Conservation (phyloP, 352 stramenopile species). For the Globisporangium nagaii region DNA sequence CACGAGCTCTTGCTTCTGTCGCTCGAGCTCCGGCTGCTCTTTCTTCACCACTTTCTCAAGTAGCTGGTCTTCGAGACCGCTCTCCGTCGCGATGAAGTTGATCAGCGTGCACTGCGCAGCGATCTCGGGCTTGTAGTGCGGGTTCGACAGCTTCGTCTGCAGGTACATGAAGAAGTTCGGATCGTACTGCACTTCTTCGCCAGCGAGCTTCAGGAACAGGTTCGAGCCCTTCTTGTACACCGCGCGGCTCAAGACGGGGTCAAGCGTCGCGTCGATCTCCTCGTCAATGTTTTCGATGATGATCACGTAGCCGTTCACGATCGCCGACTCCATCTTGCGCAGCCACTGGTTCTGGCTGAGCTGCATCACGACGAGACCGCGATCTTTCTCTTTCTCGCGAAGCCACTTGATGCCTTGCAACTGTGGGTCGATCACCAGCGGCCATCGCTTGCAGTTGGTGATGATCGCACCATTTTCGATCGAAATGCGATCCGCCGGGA, state of each 20-base stretch:
- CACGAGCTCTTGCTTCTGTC: constrained; percentile 92
- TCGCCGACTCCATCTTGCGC: constrained; percentile 90
- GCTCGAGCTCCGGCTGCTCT: constrained; percentile 93
- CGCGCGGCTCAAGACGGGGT: constrained; percentile 92
- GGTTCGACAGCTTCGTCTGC: constrained; percentile 96
- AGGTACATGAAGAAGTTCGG: constrained; percentile 95
- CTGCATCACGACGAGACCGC: constrained; percentile 90
- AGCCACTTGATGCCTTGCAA: constrained; percentile 99
- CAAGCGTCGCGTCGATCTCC: constrained; percentile 96
- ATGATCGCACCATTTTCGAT: constrained; percentile 98
- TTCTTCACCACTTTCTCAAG: constrained; percentile 95
- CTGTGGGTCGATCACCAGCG: constrained; percentile 97
- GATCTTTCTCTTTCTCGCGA: constrained; percentile 91
- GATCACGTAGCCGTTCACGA: constrained; percentile 93
- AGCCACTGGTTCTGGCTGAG: constrained; percentile 96
- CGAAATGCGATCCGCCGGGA: constrained; percentile 96
- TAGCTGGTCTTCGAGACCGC: constrained; percentile 94
- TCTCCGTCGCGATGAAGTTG: constrained; percentile 98
- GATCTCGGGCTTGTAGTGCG: constrained; percentile 98
- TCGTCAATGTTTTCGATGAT: constrained; percentile 98
- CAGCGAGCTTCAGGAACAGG: constrained; percentile 92
- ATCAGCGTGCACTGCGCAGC: constrained; percentile 95
- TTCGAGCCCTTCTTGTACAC: constrained; percentile 96
- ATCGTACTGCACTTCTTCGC: constrained; percentile 97
- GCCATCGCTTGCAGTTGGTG: constrained; percentile 96